Evolutionary conservation across 1,139 yeast species (phyloP).

Genomic region (Sugiyamaella grinbergsii): DNA sequence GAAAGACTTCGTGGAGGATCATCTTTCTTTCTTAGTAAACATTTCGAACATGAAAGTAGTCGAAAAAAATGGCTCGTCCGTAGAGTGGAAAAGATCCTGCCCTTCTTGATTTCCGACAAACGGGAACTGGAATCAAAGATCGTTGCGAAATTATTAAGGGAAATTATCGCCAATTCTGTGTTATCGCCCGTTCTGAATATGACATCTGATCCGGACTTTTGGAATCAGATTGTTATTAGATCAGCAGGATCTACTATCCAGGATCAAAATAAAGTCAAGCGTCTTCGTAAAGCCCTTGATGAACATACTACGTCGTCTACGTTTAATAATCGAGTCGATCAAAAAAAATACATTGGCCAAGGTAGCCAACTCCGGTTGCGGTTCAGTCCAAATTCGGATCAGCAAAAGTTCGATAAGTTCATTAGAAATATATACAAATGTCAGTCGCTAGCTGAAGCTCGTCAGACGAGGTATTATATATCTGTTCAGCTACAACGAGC

Average conservation of each 20-base stretch:
- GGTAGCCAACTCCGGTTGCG: constrained; percentile 8
- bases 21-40: constrained; percentile 33
- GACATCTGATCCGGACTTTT: constrained; percentile 73
- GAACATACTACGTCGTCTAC: constrained; percentile 51
- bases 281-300: constrained; percentile 68
- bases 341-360: constrained; percentile 6
- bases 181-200: constrained; percentile 57
- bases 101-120: constrained; percentile 47
- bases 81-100: constrained; percentile 51
- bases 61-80: constrained; percentile 57
- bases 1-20: constrained; percentile 67
- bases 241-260: constrained; percentile 66
- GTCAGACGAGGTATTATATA: constrained; percentile 49
- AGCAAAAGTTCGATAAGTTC: constrained; percentile 49
- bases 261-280: constrained; percentile 75
- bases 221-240: constrained; percentile 65
- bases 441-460: constrained; percentile 45
- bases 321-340: not conserved
- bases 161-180: constrained; percentile 61
- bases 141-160: constrained; percentile 57
- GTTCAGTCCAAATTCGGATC: constrained; percentile 41
- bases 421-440: constrained; percentile 45
- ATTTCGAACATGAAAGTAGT: constrained; percentile 47
- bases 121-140: constrained; percentile 55
- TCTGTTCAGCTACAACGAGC: constrained; percentile 45